Conservation (phyloP, 2,329 filamentous ascomycete species). For the Phyllosticta citribraziliensis region DNA sequence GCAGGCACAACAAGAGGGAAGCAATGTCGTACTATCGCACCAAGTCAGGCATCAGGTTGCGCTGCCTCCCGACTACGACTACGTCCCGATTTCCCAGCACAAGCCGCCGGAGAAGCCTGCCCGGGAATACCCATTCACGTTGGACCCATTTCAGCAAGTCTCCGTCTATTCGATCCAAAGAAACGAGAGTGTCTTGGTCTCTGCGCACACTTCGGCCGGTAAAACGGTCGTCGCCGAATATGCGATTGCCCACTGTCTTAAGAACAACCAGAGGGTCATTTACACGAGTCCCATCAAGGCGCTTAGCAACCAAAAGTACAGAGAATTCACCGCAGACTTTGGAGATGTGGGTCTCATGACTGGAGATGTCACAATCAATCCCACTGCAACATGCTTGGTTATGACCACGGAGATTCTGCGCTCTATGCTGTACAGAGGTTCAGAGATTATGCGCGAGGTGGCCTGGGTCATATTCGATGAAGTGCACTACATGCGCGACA, state of each 20-base stretch:
- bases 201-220: conserved; percentile 92
- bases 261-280: conserved; percentile 95
- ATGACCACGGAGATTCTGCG: conserved; percentile 99
- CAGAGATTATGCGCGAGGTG: conserved; percentile 98
- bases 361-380: conserved; percentile 97
- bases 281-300: conserved; percentile 99
- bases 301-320: conserved; percentile 95
- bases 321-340: conserved; percentile 92
- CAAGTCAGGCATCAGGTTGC: conserved; percentile 98
- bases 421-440: conserved; percentile 95
- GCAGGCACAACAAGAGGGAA: conserved; percentile 51
- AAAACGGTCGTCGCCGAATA: conserved; percentile 99
- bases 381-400: conserved; percentile 91
- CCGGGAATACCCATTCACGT: conserved; percentile 73
- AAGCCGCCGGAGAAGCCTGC: conserved; percentile 82
- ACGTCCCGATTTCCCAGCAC: conserved; percentile 90
- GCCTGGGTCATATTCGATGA: conserved; percentile 98
- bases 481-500: conserved; percentile 97
- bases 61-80: conserved; percentile 86
- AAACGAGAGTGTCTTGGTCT: conserved; percentile 92
- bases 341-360: conserved; percentile 98
- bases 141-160: conserved; percentile 95
- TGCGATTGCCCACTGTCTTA: conserved; percentile 92
- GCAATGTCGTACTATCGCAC: conserved; percentile 76
- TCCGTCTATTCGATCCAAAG: conserved; percentile 92